These are phyloP conservation scores for Hyphopichia burtonii DNA, from an alignment of 1,139 yeast genomes.

Conservation along the genomic window DNA sequence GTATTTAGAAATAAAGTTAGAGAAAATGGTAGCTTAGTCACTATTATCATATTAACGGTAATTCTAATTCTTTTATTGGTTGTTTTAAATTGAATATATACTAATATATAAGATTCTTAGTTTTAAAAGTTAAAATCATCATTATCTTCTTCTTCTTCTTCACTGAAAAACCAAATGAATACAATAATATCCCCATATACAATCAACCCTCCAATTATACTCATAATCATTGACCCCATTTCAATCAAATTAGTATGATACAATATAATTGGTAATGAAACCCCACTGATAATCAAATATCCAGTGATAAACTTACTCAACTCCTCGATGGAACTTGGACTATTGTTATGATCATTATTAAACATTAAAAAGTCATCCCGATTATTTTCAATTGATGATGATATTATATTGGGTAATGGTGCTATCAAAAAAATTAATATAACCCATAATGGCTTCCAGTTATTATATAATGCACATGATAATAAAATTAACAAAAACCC, in stretches of 20 bases:
- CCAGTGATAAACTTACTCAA: conserved; percentile 65
- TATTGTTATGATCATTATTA: conserved; percentile 43
- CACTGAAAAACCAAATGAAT: conserved; percentile 69
- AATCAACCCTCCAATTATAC: conserved; percentile 67
- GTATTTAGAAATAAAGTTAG: conserved; percentile 55
- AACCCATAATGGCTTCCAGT: conserved; percentile 71
- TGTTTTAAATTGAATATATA: conserved; percentile 50
- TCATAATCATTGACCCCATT: conserved; percentile 60
- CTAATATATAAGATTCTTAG: background rate
- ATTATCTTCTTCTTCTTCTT: conserved; percentile 50
- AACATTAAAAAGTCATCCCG: conserved; percentile 66
- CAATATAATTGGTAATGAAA: conserved; percentile 63
- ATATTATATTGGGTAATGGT: conserved; percentile 63
- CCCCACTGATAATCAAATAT: conserved; percentile 64
- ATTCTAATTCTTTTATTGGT: conserved; percentile 58
- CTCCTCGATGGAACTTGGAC: conserved; percentile 53
- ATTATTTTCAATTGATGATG: conserved; percentile 41
- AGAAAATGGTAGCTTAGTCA: conserved; percentile 72
- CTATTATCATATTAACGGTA: conserved; percentile 62
- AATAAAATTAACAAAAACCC: conserved; percentile 72
- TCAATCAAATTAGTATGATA: conserved; percentile 59
- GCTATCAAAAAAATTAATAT: conserved; percentile 64
- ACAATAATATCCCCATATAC: conserved; percentile 71
- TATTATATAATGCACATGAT: conserved; percentile 70
- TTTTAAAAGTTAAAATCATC: conserved; percentile 52